Evolutionary conservation across 2,329 filamentous ascomycete genomes (phyloP), one percentile per base, ranked within the genome.

Genomic region (Escovopsis sp.): DNA sequence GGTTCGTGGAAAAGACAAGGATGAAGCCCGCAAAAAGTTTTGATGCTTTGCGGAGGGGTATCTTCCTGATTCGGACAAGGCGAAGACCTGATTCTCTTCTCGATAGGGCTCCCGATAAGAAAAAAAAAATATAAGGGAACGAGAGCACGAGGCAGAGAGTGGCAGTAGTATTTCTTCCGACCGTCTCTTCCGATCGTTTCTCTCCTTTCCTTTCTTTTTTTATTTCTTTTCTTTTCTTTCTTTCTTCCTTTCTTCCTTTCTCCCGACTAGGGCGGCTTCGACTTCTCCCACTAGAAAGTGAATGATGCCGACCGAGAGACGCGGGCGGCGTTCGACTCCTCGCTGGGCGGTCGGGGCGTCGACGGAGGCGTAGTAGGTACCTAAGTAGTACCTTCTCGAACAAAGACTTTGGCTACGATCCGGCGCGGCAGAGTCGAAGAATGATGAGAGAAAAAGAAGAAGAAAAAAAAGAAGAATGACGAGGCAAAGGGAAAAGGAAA

Each of bases 331-430:
- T 23, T 23, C 6, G 23, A 23, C 18, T 4, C 15, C 15, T 35
- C 12, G 12, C 10, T n/a, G 43, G 46, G 40, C 45, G 50, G 33
- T 26, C 15, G 7, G 23, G 4, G 23, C 23, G 23, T 23, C 23
- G 23, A 23, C 23, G 28, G 35, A 33, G 35, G 36, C 41, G 36
- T 33, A 33, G 40, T 35, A 26, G 23, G 38, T 32, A 50, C 40
- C 35, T 38, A 40, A 41, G 44, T 26, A 56, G 51, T 15, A 45
- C 23, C 53, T 50, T 53, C 48, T 48, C 52, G 53, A 51, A 54
- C 55, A 23, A 23, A 23, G n/a, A 18, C 19, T 15, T 35, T 51
- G 48, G 55, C 53, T 55, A 58, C 58, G 57, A 57, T 53, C 50
- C 49, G 50, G 55, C 55, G 55, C 49, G 52, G 49, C 53, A 47